Evolutionary conservation across 2,329 filamentous ascomycete species (phyloP).

Genomic region (Pestalotiopsis sp.): DNA sequence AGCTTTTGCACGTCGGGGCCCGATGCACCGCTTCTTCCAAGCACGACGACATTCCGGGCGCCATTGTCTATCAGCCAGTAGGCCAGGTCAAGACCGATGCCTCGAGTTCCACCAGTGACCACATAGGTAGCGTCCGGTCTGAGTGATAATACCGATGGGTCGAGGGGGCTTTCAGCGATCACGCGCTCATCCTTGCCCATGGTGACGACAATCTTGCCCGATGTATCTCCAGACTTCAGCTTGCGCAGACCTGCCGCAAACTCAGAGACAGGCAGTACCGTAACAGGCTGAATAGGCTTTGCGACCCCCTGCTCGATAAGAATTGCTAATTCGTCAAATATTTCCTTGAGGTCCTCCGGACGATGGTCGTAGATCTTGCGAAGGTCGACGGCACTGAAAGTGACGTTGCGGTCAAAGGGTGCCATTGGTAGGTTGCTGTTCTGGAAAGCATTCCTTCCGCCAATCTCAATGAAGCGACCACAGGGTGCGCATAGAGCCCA

Average conservation of each 20-base stretch:
- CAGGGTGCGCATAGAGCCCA: slow-evolving; percentile 46
- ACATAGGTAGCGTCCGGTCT: slow-evolving; percentile 31
- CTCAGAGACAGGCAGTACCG: not conserved
- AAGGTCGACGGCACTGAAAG: slow-evolving; percentile 3
- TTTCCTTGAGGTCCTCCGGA: not conserved
- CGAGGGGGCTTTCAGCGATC: not conserved
- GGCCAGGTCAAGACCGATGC: slow-evolving; percentile 31
- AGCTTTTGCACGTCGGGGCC: slow-evolving; percentile 19
- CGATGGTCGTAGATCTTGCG: not conserved
- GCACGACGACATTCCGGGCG: slow-evolving; percentile 32
- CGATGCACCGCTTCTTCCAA: slow-evolving; percentile 25
- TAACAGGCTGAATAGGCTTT: not conserved
- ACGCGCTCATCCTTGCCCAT: slow-evolving; percentile 1
- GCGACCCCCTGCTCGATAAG: not conserved
- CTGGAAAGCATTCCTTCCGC: slow-evolving; percentile 22
- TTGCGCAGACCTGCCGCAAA: not conserved
- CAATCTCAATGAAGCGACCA: slow-evolving; percentile 48
- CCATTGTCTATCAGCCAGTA: slow-evolving; percentile 33
- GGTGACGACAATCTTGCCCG: slow-evolving; percentile 6
- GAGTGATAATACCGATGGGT: slow-evolving; percentile 4
- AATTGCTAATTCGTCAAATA: not conserved
- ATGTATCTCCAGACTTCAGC: slow-evolving; percentile 1
- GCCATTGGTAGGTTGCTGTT: slow-evolving; percentile 3
- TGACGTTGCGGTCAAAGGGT: not conserved
- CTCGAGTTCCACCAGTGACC: slow-evolving; percentile 34